Conservation (phyloP, 306 rosid species). For the Benincasa hispida region DNA sequence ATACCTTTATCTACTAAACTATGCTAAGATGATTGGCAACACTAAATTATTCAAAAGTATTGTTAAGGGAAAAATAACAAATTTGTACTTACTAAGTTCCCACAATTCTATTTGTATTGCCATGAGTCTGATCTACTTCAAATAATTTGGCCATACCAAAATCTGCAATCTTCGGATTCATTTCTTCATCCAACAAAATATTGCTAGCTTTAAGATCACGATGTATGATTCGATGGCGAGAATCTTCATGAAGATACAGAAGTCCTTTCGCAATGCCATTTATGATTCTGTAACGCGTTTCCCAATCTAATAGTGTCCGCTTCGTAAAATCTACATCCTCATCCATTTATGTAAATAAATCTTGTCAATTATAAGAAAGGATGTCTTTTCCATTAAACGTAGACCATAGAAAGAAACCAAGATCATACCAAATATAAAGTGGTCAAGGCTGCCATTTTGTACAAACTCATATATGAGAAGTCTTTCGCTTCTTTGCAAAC, state of each 20-base stretch:
- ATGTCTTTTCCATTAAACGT: neutral
- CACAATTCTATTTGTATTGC: neutral
- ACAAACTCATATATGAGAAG: constrained; percentile 5
- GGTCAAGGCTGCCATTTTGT: neutral
- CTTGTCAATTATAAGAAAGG: neutral
- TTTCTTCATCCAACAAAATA: neutral
- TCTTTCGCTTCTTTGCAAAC: neutral
- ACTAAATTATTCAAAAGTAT: neutral
- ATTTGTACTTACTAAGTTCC: neutral
- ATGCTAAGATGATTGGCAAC: too few species aligned
- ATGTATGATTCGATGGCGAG: neutral
- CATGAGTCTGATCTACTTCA: neutral
- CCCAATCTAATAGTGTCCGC: neutral
- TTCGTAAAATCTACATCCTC: neutral
- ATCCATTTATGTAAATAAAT: neutral
- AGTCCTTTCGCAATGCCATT: neutral
- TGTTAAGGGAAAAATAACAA: neutral
- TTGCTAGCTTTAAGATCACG: constrained; percentile 3
- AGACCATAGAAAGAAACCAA: too few species aligned
- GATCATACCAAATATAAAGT: neutral
- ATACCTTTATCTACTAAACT: too few species aligned
- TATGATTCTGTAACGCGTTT: neutral
- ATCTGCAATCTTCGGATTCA: neutral
- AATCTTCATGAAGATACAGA: constrained; percentile 1
- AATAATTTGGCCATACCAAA: constrained; percentile 1